A percentile compares a stretch with the other conserved stretches of the same genome.
Conservation (phyloP, 768 basidiomycete genomes). For the Mycena polygramma region DNA sequence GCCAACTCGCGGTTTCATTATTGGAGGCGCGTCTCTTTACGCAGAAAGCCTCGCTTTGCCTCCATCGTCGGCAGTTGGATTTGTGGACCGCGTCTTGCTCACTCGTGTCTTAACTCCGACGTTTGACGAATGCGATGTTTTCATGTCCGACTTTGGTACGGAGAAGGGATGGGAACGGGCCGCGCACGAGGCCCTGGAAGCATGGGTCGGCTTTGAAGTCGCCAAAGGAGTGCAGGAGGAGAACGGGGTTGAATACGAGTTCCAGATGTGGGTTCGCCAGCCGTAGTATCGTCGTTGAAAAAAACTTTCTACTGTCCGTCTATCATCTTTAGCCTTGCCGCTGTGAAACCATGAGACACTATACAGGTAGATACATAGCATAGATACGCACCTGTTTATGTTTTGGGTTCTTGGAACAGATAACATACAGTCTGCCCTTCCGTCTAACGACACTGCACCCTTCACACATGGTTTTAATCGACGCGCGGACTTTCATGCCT, state of each 20-base stretch:
- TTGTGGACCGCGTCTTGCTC: slow-evolving; percentile 87
- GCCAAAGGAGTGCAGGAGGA: slow-evolving; percentile 83
- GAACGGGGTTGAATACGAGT: slow-evolving; percentile 88
- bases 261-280: slow-evolving; percentile 92
- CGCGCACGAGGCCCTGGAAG: slow-evolving; percentile 71
- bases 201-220: slow-evolving; percentile 88
- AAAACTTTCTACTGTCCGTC: neutral
- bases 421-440: slow-evolving; percentile 92
- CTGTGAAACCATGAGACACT: slow-evolving; percentile 50
- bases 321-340: slow-evolving; percentile 69
- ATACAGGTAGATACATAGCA: neutral
- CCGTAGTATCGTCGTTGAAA: slow-evolving; percentile 28
- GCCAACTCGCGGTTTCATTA: slow-evolving; percentile 78
- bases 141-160: slow-evolving; percentile 79
- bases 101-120: slow-evolving; percentile 84
- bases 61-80: slow-evolving; percentile 47
- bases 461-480: slow-evolving; percentile 95
- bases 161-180: slow-evolving; percentile 66
- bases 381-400: slow-evolving; percentile 87
- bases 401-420: slow-evolving; percentile 95
- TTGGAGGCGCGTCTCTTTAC: slow-evolving; percentile 94
- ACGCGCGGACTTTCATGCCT: slow-evolving; percentile 97
- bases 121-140: slow-evolving; percentile 88
- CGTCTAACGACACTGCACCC: slow-evolving; percentile 90
- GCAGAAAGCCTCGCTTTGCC: slow-evolving; percentile 68